Base-by-base conservation (phyloP, 495 filamentous ascomycete genomes). In the Hypoxylon intermedium region DNA sequence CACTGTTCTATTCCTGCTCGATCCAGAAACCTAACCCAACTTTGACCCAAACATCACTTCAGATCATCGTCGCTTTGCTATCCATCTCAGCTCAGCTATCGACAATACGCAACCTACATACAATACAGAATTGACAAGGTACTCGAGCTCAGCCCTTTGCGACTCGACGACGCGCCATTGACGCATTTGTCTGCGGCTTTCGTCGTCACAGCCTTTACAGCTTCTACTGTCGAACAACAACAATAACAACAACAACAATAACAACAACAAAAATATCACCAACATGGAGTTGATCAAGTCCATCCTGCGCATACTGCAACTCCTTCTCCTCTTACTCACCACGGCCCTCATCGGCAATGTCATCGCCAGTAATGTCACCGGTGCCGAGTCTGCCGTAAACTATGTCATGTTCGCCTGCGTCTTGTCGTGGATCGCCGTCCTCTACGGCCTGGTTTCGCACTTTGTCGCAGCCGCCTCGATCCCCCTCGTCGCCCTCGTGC, bases 271-370 rank as follows among this genome's bases (percentile, higher is more conserved):
- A 45, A 15, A 34, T 9, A 38, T n/a, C 34, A 15, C 61, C 67
- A 63, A 46, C 57, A 77, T 79, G 76, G 67, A 74, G 49, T 49
- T 73, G 21, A 66, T 78, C 55, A 70, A 69, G 5, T 60, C 67
- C 13, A 26, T 69, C 54, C 68, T 81, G 60, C 75, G 78, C 60
- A 48, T 66, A 12, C 15, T 72, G 45, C 75, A 80, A 45, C 65
- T 81, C 53, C 60, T 81, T 50, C 74, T 75, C 40, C 63, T 74
- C 48, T 44, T 81, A 30, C 65, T 81, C 59, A 69, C 74, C 12
- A 80, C 78, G 5, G 77, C 71, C 19, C 73, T 81, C 28, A 72
- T 81, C 67, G 78, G 78, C 67, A 81, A 81, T 59, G 73, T 81
- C 61, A 77, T 79, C 58, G 75, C 77, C 9, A 72, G 40, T 63